Base-by-base conservation (phyloP, 441 rosid species). In the Daphne laureola region DNA sequence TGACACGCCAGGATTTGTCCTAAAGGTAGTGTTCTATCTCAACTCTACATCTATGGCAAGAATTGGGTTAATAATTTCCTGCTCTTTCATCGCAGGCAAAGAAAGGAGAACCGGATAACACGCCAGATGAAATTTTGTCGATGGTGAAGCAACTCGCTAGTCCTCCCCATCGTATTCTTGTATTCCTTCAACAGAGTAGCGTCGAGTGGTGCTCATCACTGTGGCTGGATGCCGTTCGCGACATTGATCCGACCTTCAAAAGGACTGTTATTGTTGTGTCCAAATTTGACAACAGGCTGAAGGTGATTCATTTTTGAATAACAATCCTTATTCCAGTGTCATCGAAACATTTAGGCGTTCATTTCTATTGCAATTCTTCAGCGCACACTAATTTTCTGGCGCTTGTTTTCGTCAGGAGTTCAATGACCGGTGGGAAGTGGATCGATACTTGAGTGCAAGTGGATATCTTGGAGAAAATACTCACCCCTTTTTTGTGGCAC, bases 161-260 rank as follows among this genome's bases (percentile, higher is more conserved):
- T 69, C 98, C 98, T 74, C 97, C 97, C 31, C 94, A 92, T 72
- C 88, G 94, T 17, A 81, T 92, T 61, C 78, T 92, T 42, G 49
- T 92, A 72, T 92, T 92, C 65, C 92, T 89, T 61, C 97, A 92
- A 71, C 97, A 92, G 70, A 92, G 97, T 53, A 86, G 98, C 59
- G 98, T 92, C 38, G 98, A 86, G 17, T 89, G 98, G 97, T 92
- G 98, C 53, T 92, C 96, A 13, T 92, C 98, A 0, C 62, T 92
- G 72, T 92, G 98, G 98, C 67, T 92, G 62, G 98, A 92, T 73
- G 70, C 84, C 12, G 70, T 92, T 65, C 87, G 87, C 31, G 96
- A 89, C 51, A 92, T 92, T 58, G 98, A 92, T 79, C 92, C 97
- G 4, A 74, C 71, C 26, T 86, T 92, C 54, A 73, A 84, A 14